Base-by-base conservation (phyloP, 108 stramenopile species). In the Nitzschia sp. region DNA sequence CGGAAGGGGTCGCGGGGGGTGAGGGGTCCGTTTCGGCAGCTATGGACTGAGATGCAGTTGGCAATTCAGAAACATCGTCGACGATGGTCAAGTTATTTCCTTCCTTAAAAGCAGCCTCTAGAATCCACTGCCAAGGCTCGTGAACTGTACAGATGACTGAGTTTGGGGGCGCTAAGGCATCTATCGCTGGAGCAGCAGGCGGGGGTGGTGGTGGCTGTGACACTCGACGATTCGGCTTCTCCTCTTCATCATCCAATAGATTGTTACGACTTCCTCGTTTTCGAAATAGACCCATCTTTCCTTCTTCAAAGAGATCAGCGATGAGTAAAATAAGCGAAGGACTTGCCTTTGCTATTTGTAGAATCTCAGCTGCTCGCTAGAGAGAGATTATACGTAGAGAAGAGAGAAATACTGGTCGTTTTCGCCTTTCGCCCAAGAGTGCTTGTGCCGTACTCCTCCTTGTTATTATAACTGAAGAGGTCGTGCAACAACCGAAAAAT, bases 91-190 rank as follows among this genome's bases (percentile, higher is more conserved):
- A 53, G 48, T 41, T 45, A 13, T 57, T 22, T 38, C 31, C 53
- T 6, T 50, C 57, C 19, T 48, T 30, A 16, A 77, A 17, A 35
- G 50, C 60, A 17, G n/a, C 55, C 45, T 63, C 19, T 58, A 78
- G 58, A n/a, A 78, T 47, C 77, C 77, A 78, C 31, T 33, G 26
- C 65, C 68, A 78, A 2, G 68, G 64, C 13, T 72, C 54, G 8
- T 52, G 29, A 19, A 72, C 77, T 11, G 63, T 64, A 35, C 63
- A 64, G 4, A 64, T 48, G 22, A 48, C 31, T 6, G 1, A 32
- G 46, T 48, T 50, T 23, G 63, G 29, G 4, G 63, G 9, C 27
- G 16, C 34, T 0, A 52, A 26, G 19, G 33, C 63, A 15, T 48
- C 48, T 16, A 11, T 3, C 0, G 48, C 16, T 17, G 63, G 28